These are phyloP conservation scores for Saraca asoca DNA, from an alignment of 331 rosid genomes.

Conservation along the genomic window DNA sequence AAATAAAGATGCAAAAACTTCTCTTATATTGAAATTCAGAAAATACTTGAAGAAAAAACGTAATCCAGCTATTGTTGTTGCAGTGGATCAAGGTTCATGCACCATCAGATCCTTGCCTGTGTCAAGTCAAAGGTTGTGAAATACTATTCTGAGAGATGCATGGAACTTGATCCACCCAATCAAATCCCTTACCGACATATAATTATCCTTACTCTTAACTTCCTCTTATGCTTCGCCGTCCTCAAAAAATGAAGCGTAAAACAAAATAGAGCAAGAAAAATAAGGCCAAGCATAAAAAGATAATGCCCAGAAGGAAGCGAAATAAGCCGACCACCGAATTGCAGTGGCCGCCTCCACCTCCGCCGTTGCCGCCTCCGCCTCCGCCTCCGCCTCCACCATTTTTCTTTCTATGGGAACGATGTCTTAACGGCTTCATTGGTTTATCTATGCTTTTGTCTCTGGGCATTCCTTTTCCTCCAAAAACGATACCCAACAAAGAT, in stretches of 20 bases:
- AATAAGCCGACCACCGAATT: background rate
- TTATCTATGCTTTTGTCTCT: conserved; percentile 48
- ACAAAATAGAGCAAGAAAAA: conserved; percentile 24
- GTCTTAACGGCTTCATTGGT: conserved; percentile 15
- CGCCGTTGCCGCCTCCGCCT: too few species aligned
- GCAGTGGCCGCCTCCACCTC: too few species aligned
- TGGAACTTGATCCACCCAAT: conserved; percentile 37
- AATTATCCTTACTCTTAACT: too few species aligned
- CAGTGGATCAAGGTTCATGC: too few species aligned
- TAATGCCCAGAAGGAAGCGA: conserved; percentile 15
- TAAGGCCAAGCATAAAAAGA: background rate
- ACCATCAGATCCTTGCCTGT: too few species aligned
- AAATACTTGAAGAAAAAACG: too few species aligned
- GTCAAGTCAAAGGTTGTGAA: too few species aligned
- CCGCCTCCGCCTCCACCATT: background rate
- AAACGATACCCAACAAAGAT: background rate
- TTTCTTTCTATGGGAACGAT: background rate
- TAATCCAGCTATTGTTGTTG: too few species aligned
- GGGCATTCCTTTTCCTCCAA: conserved; percentile 13
- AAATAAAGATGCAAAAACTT: too few species aligned
- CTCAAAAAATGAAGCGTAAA: background rate
- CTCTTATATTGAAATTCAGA: too few species aligned
- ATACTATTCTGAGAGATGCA: conserved; percentile 28
- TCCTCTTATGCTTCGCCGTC: background rate
- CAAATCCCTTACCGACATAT: background rate